Evolutionary conservation across 1,284 basidiomycete species (phyloP).

Genomic region (Hemileccinum hortonii): DNA sequence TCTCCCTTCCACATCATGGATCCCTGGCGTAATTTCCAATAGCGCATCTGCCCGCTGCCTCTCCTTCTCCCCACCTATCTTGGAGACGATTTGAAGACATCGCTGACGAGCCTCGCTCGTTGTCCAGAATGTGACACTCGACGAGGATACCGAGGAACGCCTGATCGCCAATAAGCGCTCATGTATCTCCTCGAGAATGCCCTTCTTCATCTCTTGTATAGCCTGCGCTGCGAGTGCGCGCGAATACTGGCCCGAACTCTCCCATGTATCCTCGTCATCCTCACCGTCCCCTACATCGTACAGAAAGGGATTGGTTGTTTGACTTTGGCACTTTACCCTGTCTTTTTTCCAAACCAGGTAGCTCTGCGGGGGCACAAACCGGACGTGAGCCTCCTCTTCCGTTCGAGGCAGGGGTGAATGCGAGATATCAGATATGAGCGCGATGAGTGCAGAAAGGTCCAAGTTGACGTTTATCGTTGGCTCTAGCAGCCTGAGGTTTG

Average conservation of each 20-base stretch:
- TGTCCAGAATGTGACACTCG: conserved; percentile 68
- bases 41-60: conserved; percentile 57
- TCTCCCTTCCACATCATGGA: not conserved
- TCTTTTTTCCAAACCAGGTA: conserved; percentile 61
- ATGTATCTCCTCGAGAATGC: conserved; percentile 63
- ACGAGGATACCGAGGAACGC: not conserved
- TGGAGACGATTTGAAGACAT: conserved; percentile 65
- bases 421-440: conserved; percentile 78
- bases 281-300: conserved; percentile 17
- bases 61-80: conserved; percentile 68
- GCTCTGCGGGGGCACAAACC: conserved; percentile 58
- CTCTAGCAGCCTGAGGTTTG: conserved; percentile 21
- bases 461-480: conserved; percentile 69
- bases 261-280: conserved; percentile 29
- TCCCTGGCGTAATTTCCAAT: conserved; percentile 34
- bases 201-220: conserved; percentile 68
- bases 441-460: conserved; percentile 80
- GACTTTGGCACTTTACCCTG: conserved; percentile 20
- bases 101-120: conserved; percentile 70
- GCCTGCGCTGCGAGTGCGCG: conserved; percentile 64
- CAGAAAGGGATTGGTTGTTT: not conserved
- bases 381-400: conserved; percentile 54
- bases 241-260: conserved; percentile 51
- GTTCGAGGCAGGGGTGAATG: conserved; percentile 66
- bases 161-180: conserved; percentile 39